Evolutionary conservation across 1,284 basidiomycete genomes (phyloP), one percentile per base, ranked within the genome.

Genomic region (Irpex lacteus): DNA sequence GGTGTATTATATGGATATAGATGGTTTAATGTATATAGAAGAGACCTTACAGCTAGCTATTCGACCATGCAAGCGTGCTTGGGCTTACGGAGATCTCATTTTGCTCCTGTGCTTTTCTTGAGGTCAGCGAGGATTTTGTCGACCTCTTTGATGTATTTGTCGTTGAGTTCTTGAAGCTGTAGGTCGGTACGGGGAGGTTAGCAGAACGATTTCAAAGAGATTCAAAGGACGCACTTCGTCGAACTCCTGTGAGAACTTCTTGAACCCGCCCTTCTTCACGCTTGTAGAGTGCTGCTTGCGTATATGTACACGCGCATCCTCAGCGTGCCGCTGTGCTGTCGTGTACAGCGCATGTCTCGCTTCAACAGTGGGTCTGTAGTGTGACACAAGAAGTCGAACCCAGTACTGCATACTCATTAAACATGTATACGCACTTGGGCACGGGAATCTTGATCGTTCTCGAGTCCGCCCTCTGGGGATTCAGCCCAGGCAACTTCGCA

Each of bases 361-460:
- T 59, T 92, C 91, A 2, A 92, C 84, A 0, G 91, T 94, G 0
- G 90, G 89, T 67, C 91, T 94, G 62, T 0, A 60, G 65, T 38
- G 59, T 15, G 55, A 50, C 61, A 59, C 40, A 53, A 8, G 40
- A 50, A 13, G 49, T 53, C 11, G 57, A 34, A n/a, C 26, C 15
- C 32, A 8, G 63, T 13, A 57, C 26, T 26, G 26, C 40, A 32
- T 18, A 53, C 37, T 13, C 34, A 53, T 47, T n/a, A 34, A 59
- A 36, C 62, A 53, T 56, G 26, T 50, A 13, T 21, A 73, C 82
- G 21, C 67, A 92, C 91, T 88, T 92, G 44, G 91, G 89, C 72
- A 94, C 86, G 0, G 90, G 88, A 67, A 94, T 84, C 68, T 84
- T 89, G 68, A 94, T 82, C 1, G 92, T 93, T 47, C 87, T 81